These are phyloP conservation scores for Capsicum rhomboideum DNA, from an alignment of 257 asterid genomes.

Conservation along the genomic window DNA sequence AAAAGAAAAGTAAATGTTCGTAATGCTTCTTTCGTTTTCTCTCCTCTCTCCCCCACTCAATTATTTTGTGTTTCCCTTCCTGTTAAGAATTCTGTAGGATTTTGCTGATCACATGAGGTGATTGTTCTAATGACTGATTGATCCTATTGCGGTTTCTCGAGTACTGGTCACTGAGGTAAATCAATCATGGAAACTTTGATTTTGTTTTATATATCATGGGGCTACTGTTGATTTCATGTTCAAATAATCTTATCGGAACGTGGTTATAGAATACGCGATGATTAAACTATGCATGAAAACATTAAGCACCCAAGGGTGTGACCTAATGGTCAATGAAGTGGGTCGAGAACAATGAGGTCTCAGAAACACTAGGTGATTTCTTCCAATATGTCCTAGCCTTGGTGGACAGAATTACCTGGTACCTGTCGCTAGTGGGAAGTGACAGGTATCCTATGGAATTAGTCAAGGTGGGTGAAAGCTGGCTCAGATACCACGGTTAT, in stretches of 20 bases:
- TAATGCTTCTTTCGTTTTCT: not conserved
- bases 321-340: too few species aligned
- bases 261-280: conserved; percentile 16
- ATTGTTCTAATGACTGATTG: not conserved
- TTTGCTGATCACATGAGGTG: not conserved
- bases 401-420: too few species aligned
- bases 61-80: not conserved
- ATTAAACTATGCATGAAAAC: not conserved
- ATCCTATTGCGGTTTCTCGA: too few species aligned
- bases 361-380: too few species aligned
- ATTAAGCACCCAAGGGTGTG: too few species aligned
- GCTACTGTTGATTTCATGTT: not conserved
- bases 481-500: too few species aligned
- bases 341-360: too few species aligned
- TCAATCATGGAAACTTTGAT: conserved; percentile 7
- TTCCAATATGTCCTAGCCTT: too few species aligned
- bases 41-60: not conserved
- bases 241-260: not conserved
- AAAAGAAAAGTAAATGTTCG: not conserved
- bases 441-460: too few species aligned
- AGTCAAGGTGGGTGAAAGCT: too few species aligned
- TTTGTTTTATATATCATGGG: conserved; percentile 1
- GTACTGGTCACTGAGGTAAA: not conserved
- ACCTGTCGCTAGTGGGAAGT: too few species aligned
- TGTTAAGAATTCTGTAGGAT: not conserved